Percentiles rank a stretch among this genome's conserved stretches.
These are phyloP conservation scores for Solanum pennellii DNA, from an alignment of 257 asterid species.

Conservation along the genomic window DNA sequence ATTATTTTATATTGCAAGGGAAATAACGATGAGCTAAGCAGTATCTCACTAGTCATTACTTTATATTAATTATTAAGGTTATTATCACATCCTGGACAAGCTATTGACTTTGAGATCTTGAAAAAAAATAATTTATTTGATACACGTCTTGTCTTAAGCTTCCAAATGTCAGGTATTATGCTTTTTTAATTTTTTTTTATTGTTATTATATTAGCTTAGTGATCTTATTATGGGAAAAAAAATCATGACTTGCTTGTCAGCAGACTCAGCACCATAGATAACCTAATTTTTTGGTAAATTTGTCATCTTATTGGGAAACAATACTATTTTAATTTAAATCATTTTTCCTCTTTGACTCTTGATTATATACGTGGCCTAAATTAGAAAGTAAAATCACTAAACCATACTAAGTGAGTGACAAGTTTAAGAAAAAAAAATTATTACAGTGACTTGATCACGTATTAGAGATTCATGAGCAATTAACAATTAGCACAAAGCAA, in stretches of 20 bases:
- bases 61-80: neutral
- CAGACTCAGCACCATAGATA: neutral
- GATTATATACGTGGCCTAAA: neutral
- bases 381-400: neutral
- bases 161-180: neutral
- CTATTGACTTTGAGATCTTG: neutral
- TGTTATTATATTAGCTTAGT: neutral
- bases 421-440: neutral
- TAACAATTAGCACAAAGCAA: neutral
- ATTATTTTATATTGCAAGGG: neutral
- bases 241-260: neutral
- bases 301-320: neutral
- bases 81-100: neutral
- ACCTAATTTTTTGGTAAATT: neutral
- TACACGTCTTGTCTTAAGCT: neutral
- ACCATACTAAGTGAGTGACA: neutral
- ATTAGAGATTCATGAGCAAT: neutral
- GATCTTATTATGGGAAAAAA: neutral
- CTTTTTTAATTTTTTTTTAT: neutral
- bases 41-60: neutral
- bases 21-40: neutral
- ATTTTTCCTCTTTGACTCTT: neutral
- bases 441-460: neutral
- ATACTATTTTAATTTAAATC: neutral
- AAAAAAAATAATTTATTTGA: neutral